Base-by-base conservation (phyloP, 2,329 filamentous ascomycete genomes). In the Tolypocladium tundrense region DNA sequence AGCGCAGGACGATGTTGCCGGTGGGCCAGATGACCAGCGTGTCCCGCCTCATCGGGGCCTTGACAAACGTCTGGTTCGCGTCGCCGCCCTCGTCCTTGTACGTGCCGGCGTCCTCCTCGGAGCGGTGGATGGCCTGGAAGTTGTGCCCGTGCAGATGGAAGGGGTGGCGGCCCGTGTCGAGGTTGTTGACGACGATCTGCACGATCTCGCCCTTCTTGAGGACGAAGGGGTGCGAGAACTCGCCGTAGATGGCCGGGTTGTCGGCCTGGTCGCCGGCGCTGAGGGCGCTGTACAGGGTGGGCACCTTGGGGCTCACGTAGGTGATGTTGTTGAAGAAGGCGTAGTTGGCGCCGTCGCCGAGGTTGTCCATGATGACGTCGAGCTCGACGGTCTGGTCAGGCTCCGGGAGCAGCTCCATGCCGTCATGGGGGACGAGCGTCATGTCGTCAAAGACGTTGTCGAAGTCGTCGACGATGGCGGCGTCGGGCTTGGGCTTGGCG, bases 71-170 rank as follows among this genome's bases (percentile, higher is more conserved):
- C 59, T 73, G 70, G 0, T 73, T 73, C 27, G 77, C 71, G 13
- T 75, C 73, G 21, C 75, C 64, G 45, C 75, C 75, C 0, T 76
- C 68, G 31, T 76, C 73, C 4, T 78, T 76, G 62, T 83, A 87
- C 1, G 77, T 74, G 7, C 85, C 84, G 0, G 73, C 79, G 0
- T 85, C 78, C 39, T 86, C 83, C 0, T 70, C 73, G 1, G 80
- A 82, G 33, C 87, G 84, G 61, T 81, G 77, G 41, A 90, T 68
- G 4, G 86, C 77, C 70, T 90, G 88, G 73, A 91, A 91, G 63
- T 82, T 76, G 69, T 91, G 88, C 0, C 88, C 88, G 73, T 94
- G 91, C 1, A 95, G 69, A 65, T 90, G 88, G 75, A 92, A 91
- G 5, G 84, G 90, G 65, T 91, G 88, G 10, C 84, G 85, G 48